phyloP scores from a whole-genome alignment of 108 stramenopile species.

The Cyclotella atomus region DNA sequence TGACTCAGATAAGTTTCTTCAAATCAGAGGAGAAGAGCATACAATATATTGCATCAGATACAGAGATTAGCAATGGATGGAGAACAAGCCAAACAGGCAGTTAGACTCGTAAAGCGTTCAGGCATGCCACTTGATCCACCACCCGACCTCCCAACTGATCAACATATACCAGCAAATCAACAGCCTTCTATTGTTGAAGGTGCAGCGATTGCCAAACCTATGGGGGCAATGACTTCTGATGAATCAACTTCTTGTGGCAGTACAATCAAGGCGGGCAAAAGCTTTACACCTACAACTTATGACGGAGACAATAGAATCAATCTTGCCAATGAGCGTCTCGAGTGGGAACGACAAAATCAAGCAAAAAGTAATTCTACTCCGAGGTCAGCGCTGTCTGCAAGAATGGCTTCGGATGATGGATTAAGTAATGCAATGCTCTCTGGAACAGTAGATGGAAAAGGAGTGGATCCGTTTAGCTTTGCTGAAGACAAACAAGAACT shows the following conservation, averaged over 20 bases:
- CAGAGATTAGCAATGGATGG: constrained; percentile 51
- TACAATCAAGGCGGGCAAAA: constrained; percentile 30
- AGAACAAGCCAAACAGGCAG: constrained; percentile 37
- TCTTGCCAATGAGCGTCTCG: constrained; percentile 47
- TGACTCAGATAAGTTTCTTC: too few species aligned
- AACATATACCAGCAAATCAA: constrained; percentile 40
- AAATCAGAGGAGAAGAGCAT: constrained; percentile 38
- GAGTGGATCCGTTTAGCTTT: constrained; percentile 23
- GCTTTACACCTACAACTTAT: constrained; percentile 20
- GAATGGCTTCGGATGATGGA: constrained; percentile 42
- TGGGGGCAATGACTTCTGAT: neutral
- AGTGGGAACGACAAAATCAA: constrained; percentile 58
- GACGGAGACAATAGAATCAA: constrained; percentile 39
- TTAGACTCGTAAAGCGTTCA: constrained; percentile 64
- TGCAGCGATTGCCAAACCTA: neutral
- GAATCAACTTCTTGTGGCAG: constrained; percentile 4
- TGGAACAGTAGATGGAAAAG: constrained; percentile 11
- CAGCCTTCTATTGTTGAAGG: constrained; percentile 9
- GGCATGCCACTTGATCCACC: constrained; percentile 61
- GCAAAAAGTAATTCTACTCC: constrained; percentile 20
- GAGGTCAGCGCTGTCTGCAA: constrained; percentile 57
- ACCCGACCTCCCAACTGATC: constrained; percentile 8
- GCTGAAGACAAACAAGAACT: constrained; percentile 53
- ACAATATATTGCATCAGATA: constrained; percentile 72
- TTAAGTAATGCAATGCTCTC: constrained; percentile 25